Base-by-base conservation (phyloP, 2,329 filamentous ascomycete genomes). In the Mariannaea elegans region DNA sequence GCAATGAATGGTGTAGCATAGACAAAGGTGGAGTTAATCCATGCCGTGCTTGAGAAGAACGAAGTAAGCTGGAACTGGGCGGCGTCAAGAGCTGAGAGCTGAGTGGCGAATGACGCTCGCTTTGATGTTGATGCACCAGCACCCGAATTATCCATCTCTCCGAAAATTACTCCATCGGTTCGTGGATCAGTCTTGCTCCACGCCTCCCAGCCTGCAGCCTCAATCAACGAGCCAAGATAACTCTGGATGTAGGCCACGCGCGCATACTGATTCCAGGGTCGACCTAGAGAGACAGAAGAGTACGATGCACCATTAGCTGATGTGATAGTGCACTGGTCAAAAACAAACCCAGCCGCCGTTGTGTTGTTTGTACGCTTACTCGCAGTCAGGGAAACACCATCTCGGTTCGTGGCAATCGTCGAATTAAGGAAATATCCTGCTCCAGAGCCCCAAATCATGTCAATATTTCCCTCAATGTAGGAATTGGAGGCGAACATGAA, bases 401-500 rank as follows among this genome's bases (percentile, higher is more conserved):
- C 72, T 9, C 66, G 59, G 53, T 75, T 75, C 2, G 73, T 70
- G 3, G 72, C 56, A 34, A 75, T 73, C 27, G 68, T 73, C 18
- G 68, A 71, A 50, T 73, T 72, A 42, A 75, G 68, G 72, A 82
- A 81, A 62, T 82, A 82, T 7, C 71, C 80, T 1, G 78, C 72
- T 3, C 79, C 80, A 23, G 73, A 70, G 9, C 79, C 80, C 66
- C 75, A 74, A 7, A 74, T 81, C 72, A 81, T 80, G 51, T 83
- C 81, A 27, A 81, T 82, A 2, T 79, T 81, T n/a, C 81, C 81
- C 52, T 78, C 74, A 36, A 83, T 77, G 47, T 78, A 71, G 47
- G 75, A 79, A 14, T 71, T 70, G 19, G 76, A 76, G 57, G 82
- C 83, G 36, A 84, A 76, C 61, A 85, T 78, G 47, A 75, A 75